Percentiles rank a stretch among this genome's conserved stretches.
These are phyloP conservation scores for Suillus brevipes DNA, from an alignment of 768 basidiomycete species.

Conservation along the genomic window DNA sequence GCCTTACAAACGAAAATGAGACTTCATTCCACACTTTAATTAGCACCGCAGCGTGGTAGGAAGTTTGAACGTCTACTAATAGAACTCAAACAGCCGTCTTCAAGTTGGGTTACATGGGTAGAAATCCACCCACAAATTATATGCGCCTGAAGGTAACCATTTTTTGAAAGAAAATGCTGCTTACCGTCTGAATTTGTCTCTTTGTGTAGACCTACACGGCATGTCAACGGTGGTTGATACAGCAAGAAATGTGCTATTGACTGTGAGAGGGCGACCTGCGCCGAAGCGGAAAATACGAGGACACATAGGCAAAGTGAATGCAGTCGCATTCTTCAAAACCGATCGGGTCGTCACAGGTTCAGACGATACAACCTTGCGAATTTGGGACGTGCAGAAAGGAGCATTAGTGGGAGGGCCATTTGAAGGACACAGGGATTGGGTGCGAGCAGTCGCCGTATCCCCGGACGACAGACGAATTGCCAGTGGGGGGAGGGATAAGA, in stretches of 20 bases:
- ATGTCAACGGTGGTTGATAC: background rate
- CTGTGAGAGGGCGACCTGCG: background rate
- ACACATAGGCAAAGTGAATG: constrained; percentile 27
- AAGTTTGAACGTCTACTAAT: background rate
- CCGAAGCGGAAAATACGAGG: constrained; percentile 4
- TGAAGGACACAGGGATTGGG: constrained; percentile 3
- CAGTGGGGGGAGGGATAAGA: constrained; percentile 32
- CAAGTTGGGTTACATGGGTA: background rate
- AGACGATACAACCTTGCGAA: constrained; percentile 25
- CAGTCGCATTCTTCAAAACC: constrained; percentile 31
- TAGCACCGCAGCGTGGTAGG: background rate
- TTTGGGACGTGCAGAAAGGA: constrained; percentile 9
- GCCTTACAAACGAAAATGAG: background rate
- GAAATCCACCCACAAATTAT: background rate
- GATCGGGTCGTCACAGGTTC: constrained; percentile 25
- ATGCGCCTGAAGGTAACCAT: background rate
- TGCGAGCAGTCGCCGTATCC: constrained; percentile 1
- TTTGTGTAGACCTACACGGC: background rate
- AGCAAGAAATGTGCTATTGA: background rate
- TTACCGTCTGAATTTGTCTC: background rate
- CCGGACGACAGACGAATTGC: constrained; percentile 12
- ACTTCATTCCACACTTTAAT: background rate
- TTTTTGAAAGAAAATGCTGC: background rate
- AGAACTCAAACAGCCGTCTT: background rate
- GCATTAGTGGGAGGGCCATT: background rate